These are phyloP conservation scores for Ophioceras dolichostomum DNA, from an alignment of 2,329 filamentous ascomycete species.

Conservation along the genomic window DNA sequence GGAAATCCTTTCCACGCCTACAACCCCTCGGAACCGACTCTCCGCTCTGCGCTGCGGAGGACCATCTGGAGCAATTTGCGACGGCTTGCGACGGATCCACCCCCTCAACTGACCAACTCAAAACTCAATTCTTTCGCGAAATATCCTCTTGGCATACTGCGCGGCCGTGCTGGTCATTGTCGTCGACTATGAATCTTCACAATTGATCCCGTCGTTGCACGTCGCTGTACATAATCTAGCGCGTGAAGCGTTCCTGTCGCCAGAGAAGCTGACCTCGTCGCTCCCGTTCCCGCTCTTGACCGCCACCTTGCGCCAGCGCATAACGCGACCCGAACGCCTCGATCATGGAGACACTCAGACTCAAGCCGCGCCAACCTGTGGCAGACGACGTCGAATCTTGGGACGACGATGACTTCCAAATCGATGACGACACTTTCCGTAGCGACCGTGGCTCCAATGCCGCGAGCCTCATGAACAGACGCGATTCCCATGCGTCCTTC, in stretches of 20 bases:
- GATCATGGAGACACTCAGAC: slow-evolving; percentile 40
- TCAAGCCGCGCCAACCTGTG: slow-evolving; percentile 40
- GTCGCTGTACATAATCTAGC: slow-evolving; percentile 3
- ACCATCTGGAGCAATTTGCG: too few species aligned
- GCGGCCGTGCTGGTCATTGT: slow-evolving; percentile 5
- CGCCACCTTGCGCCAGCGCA: neutral
- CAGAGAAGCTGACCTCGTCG: too few species aligned
- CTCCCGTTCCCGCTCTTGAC: too few species aligned
- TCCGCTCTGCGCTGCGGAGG: too few species aligned
- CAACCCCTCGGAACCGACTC: too few species aligned
- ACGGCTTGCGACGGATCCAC: too few species aligned
- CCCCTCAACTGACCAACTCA: too few species aligned
- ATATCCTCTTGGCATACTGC: too few species aligned
- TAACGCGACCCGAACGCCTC: neutral
- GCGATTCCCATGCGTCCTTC: slow-evolving; percentile 73
- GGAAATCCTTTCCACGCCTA: too few species aligned
- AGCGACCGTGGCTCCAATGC: slow-evolving; percentile 32
- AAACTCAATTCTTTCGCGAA: too few species aligned
- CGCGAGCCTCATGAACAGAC: slow-evolving; percentile 33
- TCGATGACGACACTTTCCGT: slow-evolving; percentile 54
- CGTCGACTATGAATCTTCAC: slow-evolving; percentile 19
- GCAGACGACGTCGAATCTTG: slow-evolving; percentile 60
- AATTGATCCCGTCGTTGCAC: slow-evolving; percentile 13
- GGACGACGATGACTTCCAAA: slow-evolving; percentile 66
- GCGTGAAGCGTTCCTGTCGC: neutral